These are phyloP conservation scores for Fusarium robinianum DNA, from an alignment of 2,329 filamentous ascomycete genomes.

Conservation along the genomic window DNA sequence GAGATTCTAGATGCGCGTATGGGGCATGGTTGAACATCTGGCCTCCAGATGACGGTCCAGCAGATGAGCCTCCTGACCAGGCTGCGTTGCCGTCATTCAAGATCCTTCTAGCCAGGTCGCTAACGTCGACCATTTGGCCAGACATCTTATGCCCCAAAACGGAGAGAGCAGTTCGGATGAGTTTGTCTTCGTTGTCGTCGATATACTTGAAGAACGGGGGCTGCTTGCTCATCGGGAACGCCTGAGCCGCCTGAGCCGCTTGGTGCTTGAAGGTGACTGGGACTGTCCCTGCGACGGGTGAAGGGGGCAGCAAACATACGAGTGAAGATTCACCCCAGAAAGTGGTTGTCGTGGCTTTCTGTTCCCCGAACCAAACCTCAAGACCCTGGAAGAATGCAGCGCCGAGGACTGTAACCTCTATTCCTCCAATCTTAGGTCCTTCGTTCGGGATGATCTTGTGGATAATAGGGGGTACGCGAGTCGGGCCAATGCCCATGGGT, in stretches of 20 bases:
- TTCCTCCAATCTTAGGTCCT: conserved; percentile 80
- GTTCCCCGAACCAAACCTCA: conserved; percentile 81
- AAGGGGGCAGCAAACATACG: conserved; percentile 77
- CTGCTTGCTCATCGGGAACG: conserved; percentile 46
- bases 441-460: conserved; percentile 83
- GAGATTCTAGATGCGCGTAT: conserved; percentile 63
- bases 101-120: conserved; percentile 65
- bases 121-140: conserved; percentile 63
- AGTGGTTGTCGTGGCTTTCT: conserved; percentile 69
- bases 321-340: conserved; percentile 82
- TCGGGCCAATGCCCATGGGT: conserved; percentile 53
- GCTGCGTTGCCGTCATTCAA: conserved; percentile 53
- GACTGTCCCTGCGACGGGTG: conserved; percentile 68
- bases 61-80: conserved; percentile 52
- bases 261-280: conserved; percentile 70
- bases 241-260: conserved; percentile 45
- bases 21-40: conserved; percentile 50
- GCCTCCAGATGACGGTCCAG: conserved; percentile 49
- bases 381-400: conserved; percentile 76
- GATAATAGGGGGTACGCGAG: conserved; percentile 62
- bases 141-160: conserved; percentile 68
- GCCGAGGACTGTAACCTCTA: conserved; percentile 84
- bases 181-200: conserved; percentile 70
- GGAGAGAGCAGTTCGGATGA: conserved; percentile 69
- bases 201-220: conserved; percentile 71